phyloP scores from a whole-genome alignment of 306 rosid species.

The Dryas drummondii region DNA sequence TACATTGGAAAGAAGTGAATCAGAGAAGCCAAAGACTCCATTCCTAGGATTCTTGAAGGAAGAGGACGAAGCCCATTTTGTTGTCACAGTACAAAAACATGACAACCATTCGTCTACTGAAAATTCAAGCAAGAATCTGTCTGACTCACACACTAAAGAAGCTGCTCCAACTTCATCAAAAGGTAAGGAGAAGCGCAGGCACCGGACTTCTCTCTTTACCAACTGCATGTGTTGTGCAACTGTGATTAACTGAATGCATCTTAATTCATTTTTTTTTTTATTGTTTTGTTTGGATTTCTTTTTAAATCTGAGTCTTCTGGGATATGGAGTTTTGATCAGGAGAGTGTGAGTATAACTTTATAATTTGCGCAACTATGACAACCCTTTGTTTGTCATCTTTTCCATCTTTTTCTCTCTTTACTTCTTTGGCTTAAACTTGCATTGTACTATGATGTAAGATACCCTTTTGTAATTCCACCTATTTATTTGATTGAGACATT shows the following conservation, averaged over 20 bases:
- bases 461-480: constrained; percentile 21
- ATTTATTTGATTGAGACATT: constrained; percentile 34
- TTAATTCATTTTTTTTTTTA: constrained; percentile 3
- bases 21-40: constrained; percentile 51
- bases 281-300: constrained; percentile 16
- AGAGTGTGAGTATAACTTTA: constrained; percentile 12
- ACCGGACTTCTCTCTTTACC: constrained; percentile 57
- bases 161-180: constrained; percentile 37
- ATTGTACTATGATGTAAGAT: constrained; percentile 23
- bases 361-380: background rate
- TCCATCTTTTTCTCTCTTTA: background rate
- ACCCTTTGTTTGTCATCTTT: constrained; percentile 1
- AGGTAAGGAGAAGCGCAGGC: constrained; percentile 56
- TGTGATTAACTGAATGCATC: constrained; percentile 41
- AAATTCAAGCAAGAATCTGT: constrained; percentile 20
- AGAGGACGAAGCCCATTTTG: constrained; percentile 51
- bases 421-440: background rate
- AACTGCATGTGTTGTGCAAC: constrained; percentile 86
- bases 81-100: constrained; percentile 35
- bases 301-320: constrained; percentile 20
- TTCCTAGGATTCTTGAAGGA: constrained; percentile 52
- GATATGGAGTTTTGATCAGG: constrained; percentile 37
- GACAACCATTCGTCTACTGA: constrained; percentile 16
- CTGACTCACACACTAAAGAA: constrained; percentile 25
- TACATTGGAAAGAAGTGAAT: constrained; percentile 60